Conservation (phyloP, 208 protist species). For the Kentomonas sorsogonicus region DNA sequence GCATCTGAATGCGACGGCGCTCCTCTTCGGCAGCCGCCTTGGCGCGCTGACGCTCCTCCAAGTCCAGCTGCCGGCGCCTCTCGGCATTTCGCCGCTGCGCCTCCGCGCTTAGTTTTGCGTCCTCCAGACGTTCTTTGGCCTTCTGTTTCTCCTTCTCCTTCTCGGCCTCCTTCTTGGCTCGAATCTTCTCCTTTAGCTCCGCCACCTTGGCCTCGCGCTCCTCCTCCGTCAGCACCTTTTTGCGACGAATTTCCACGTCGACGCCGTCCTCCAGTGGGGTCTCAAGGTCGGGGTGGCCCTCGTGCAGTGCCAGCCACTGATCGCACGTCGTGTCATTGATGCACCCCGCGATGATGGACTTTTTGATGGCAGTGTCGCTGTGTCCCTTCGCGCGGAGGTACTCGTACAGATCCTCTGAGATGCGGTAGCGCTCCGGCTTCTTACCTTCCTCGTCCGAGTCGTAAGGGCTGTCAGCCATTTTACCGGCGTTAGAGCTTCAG, state of each 20-base stretch:
- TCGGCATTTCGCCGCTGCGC: constrained; percentile 46
- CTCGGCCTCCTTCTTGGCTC: constrained; percentile 47
- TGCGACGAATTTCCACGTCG: constrained; percentile 54
- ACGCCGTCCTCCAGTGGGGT: constrained; percentile 64
- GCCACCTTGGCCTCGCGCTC: constrained; percentile 64
- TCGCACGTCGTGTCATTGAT: constrained; percentile 71
- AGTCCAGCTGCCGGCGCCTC: constrained; percentile 37
- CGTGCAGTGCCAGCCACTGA: constrained; percentile 84
- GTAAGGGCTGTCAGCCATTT: background rate
- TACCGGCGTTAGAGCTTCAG: background rate
- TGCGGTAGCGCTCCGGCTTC: constrained; percentile 32
- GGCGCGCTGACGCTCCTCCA: constrained; percentile 37
- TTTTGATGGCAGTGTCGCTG: constrained; percentile 86
- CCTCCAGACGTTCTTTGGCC: constrained; percentile 55
- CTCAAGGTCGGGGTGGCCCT: constrained; percentile 76
- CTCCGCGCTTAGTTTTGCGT: constrained; percentile 40
- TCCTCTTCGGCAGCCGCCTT: constrained; percentile 55
- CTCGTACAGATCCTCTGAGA: constrained; percentile 53
- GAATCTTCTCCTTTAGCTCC: constrained; percentile 56
- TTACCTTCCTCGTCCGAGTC: background rate
- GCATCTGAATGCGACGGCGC: constrained; percentile 45
- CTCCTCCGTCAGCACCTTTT: constrained; percentile 61
- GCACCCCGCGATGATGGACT: constrained; percentile 80
- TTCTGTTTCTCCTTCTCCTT: constrained; percentile 42
- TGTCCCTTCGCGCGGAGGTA: constrained; percentile 46